Conservation (phyloP, 2,329 filamentous ascomycete genomes). For the Epichloe bromicola region DNA sequence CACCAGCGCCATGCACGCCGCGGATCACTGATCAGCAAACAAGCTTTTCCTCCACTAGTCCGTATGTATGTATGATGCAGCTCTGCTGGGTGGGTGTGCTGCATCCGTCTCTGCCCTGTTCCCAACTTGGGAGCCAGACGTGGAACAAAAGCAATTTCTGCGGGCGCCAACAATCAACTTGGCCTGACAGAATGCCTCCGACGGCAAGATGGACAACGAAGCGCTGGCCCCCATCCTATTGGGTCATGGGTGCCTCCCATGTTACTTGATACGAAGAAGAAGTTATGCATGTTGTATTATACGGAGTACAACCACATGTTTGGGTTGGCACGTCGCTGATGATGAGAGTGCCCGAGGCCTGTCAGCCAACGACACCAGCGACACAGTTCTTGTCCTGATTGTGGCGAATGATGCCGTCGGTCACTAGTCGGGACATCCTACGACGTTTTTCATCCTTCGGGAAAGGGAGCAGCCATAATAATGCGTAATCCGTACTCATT, state of each 20-base stretch:
- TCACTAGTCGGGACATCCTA: neutral
- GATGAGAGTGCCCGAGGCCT: too few relatives aligned
- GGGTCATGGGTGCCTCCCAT: neutral
- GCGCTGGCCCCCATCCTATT: neutral
- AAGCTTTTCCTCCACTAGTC: neutral
- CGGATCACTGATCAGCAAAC: conserved; percentile 1
- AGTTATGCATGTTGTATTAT: too few relatives aligned
- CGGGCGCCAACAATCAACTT: too few relatives aligned
- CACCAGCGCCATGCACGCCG: neutral
- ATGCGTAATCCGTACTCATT: neutral
- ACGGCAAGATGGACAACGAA: neutral
- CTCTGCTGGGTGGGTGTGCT: neutral
- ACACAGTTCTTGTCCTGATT: neutral
- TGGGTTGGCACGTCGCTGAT: too few relatives aligned
- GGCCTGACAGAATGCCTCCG: too few relatives aligned
- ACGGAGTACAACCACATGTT: too few relatives aligned
- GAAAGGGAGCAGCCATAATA: neutral
- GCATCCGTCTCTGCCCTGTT: neutral
- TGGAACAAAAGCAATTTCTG: too few relatives aligned
- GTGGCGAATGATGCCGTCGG: neutral
- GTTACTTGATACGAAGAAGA: too few relatives aligned
- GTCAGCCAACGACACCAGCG: too few relatives aligned
- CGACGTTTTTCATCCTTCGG: neutral
- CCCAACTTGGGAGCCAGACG: too few relatives aligned
- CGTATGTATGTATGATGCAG: neutral